Percentiles rank a stretch among this genome's conserved stretches.
phyloP scores from a whole-genome alignment of 305 asterid species.

The Fraxinus velutina region DNA sequence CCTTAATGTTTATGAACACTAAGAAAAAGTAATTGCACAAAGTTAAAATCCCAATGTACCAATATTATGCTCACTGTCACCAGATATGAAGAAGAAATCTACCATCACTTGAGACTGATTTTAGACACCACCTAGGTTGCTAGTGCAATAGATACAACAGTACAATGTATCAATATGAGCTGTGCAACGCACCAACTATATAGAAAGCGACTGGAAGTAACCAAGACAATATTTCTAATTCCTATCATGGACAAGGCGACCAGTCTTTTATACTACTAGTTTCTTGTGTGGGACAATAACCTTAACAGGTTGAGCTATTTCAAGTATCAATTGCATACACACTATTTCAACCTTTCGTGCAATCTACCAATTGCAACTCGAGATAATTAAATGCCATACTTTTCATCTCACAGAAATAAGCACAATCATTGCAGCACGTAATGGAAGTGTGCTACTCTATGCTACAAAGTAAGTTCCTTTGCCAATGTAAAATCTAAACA shows the following conservation, averaged over 20 bases:
- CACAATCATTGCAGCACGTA: background rate
- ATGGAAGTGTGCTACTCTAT: background rate
- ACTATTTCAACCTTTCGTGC: background rate
- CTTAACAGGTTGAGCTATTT: background rate
- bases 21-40: background rate
- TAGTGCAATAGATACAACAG: background rate
- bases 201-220: background rate
- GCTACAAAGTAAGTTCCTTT: background rate
- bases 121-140: background rate
- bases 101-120: background rate
- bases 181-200: background rate
- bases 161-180: background rate
- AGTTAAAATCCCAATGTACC: constrained; percentile 8
- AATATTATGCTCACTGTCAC: constrained; percentile 9
- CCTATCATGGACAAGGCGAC: background rate
- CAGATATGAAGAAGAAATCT: background rate
- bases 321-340: background rate
- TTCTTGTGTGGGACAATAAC: background rate
- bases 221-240: background rate
- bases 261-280: background rate
- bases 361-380: background rate
- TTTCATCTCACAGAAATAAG: background rate
- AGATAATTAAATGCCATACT: background rate
- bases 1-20: background rate
- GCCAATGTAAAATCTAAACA: background rate